Evolutionary conservation across 257 asterid species (phyloP).

Genomic region (Solanum tacnaense): DNA sequence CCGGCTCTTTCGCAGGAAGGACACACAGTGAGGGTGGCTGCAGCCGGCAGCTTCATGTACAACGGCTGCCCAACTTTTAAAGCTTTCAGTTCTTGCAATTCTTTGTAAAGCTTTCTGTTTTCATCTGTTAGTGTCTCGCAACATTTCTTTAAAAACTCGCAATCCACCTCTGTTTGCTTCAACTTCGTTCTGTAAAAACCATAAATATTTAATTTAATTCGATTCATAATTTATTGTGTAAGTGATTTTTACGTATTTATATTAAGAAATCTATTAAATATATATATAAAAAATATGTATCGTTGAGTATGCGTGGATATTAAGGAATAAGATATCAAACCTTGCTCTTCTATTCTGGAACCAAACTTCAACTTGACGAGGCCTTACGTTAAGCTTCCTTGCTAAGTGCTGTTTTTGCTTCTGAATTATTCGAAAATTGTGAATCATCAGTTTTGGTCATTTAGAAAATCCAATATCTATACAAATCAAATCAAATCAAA

Average conservation of each 20-base stretch:
- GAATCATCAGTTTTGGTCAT: not conserved
- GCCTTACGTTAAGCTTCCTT: conserved; percentile 53
- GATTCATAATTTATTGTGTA: not conserved
- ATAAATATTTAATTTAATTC: not conserved
- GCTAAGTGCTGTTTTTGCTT: conserved; percentile 75
- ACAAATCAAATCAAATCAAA: not conserved
- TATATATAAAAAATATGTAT: too few relatives aligned
- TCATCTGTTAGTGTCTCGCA: conserved; percentile 13
- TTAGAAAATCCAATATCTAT: not conserved
- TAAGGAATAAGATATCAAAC: conserved; percentile 9
- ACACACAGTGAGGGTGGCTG: not conserved
- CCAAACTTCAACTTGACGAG: conserved; percentile 98
- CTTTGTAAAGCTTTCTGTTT: conserved; percentile 12
- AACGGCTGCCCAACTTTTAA: conserved; percentile 1
- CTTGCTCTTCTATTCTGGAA: conserved; percentile 93
- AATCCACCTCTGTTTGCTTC: conserved; percentile 26
- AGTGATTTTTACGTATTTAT: not conserved
- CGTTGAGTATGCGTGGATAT: not conserved
- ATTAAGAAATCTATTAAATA: not conserved
- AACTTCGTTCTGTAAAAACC: conserved; percentile 12
- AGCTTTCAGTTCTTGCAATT: conserved; percentile 19
- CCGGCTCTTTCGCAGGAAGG: conserved; percentile 2
- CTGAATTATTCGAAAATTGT: conserved; percentile 15
- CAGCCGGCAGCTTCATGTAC: conserved; percentile 5
- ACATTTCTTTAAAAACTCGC: conserved; percentile 11